These are phyloP conservation scores for Schwanniomyces yamadae DNA, from an alignment of 805 yeast species.

Conservation along the genomic window DNA sequence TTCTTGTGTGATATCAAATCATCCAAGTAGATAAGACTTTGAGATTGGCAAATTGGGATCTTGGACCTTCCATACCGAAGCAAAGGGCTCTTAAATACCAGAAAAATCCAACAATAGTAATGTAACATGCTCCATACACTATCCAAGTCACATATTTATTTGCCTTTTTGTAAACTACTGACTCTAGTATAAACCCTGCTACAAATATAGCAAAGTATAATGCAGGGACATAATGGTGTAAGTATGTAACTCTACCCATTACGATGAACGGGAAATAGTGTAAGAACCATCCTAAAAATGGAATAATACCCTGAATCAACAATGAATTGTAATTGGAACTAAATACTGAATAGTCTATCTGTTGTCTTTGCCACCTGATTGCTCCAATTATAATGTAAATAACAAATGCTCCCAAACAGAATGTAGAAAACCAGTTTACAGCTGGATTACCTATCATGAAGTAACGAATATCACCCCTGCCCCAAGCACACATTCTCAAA, in stretches of 20 bases:
- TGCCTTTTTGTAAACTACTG: conserved; percentile 16
- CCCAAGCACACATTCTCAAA: conserved; percentile 75
- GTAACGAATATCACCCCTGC: conserved; percentile 55
- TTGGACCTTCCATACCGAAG: conserved; percentile 67
- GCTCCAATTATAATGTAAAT: conserved; percentile 17
- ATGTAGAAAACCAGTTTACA: conserved; percentile 59
- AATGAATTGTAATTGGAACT: conserved; percentile 27
- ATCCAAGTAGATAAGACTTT: conserved; percentile 29
- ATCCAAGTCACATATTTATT: conserved; percentile 12
- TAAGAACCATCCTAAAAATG: conserved; percentile 39
- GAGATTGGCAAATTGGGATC: conserved; percentile 28
- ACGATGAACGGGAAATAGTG: conserved; percentile 41
- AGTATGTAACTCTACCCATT: conserved; percentile 44
- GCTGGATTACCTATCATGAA: conserved; percentile 76
- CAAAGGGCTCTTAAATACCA: conserved; percentile 64
- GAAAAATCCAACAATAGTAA: conserved; percentile 55
- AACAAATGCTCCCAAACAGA: conserved; percentile 20
- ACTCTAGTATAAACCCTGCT: conserved; percentile 58
- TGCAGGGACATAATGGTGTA: conserved; percentile 47
- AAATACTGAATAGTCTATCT: conserved; percentile 17
- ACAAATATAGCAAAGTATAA: conserved; percentile 68
- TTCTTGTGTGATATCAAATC: too few relatives aligned
- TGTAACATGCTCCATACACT: conserved; percentile 48
- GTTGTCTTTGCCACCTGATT: conserved; percentile 36
- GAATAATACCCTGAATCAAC: conserved; percentile 32